phyloP scores from a whole-genome alignment of 1,284 basidiomycete genomes.

The Phenoliferia sp. region DNA sequence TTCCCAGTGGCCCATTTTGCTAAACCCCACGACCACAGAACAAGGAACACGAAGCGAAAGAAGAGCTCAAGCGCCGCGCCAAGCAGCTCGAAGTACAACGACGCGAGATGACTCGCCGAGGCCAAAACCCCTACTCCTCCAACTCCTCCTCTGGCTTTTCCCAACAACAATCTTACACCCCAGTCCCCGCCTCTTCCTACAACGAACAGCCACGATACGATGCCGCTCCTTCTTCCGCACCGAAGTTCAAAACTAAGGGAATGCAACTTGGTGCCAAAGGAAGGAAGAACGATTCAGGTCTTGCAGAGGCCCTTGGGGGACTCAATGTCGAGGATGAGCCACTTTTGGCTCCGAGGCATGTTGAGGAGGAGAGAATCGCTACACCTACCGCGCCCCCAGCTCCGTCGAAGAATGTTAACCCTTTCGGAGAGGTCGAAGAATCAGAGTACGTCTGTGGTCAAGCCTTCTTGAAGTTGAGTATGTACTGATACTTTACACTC shows the following conservation, averaged over 20 bases:
- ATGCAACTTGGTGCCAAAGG: slow-evolving; percentile 82
- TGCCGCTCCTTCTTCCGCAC: slow-evolving; percentile 19
- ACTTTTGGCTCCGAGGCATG: slow-evolving; percentile 15
- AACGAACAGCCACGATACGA: slow-evolving; percentile 16
- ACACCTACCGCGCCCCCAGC: slow-evolving; percentile 45
- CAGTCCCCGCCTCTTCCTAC: slow-evolving; percentile 5
- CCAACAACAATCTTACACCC: slow-evolving; percentile 13
- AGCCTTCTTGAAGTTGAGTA: background rate
- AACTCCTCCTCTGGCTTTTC: slow-evolving; percentile 22
- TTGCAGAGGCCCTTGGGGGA: slow-evolving; percentile 76
- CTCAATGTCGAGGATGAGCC: slow-evolving; percentile 47
- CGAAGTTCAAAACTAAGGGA: slow-evolving; percentile 79
- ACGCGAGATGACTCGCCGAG: slow-evolving; percentile 80
- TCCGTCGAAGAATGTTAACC: slow-evolving; percentile 32
- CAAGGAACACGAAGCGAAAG: slow-evolving; percentile 98
- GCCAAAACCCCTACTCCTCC: slow-evolving; percentile 41
- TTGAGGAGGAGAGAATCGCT: slow-evolving; percentile 31
- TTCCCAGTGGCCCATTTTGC: background rate
- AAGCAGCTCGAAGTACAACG: slow-evolving; percentile 98
- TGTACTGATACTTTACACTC: background rate
- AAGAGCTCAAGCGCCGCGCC: slow-evolving; percentile 95
- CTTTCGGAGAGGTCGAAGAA: slow-evolving; percentile 62
- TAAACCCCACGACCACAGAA: slow-evolving; percentile 50
- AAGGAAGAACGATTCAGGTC: slow-evolving; percentile 78
- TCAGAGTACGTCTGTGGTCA: slow-evolving; percentile 64